Evolutionary conservation across 306 rosid genomes (phyloP).

Genomic region (Quercus bicolor): DNA sequence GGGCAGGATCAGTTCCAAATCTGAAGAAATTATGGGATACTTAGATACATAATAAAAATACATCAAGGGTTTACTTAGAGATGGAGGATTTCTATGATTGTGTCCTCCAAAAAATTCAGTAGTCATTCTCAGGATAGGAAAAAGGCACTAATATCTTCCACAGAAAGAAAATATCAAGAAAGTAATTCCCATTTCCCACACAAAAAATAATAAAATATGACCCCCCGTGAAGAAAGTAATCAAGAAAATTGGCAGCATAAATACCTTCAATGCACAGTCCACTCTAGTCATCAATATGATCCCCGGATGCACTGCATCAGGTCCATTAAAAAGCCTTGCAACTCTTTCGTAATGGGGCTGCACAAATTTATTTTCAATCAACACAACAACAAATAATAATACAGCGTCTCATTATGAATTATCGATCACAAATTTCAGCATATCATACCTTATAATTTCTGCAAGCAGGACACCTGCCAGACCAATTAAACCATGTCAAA

Average conservation of each 20-base stretch:
- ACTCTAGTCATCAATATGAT: conserved; percentile 81
- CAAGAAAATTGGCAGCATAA: conserved; percentile 10
- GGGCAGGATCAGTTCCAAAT: too few species aligned
- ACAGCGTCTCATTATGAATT: background rate
- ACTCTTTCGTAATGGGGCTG: conserved; percentile 96
- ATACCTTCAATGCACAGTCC: conserved; percentile 91
- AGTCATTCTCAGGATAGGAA: too few species aligned
- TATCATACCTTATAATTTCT: conserved; percentile 83
- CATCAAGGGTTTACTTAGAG: background rate
- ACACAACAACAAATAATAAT: conserved; percentile 3
- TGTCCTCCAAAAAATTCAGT: background rate
- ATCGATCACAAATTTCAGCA: conserved; percentile 2
- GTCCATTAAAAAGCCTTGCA: conserved; percentile 96
- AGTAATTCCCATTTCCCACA: background rate
- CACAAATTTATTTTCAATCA: conserved; percentile 18
- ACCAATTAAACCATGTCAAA: conserved; percentile 12
- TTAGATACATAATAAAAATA: background rate
- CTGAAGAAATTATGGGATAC: too few species aligned
- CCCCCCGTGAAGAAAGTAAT: background rate
- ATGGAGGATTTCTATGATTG: background rate
- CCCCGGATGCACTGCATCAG: conserved; percentile 92
- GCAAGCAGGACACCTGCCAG: conserved; percentile 95
- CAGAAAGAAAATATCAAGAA: background rate
- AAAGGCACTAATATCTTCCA: background rate
- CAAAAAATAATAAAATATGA: background rate